Base-by-base conservation (phyloP, 495 filamentous ascomycete genomes). In the Hyaloscypha hepaticicola region DNA sequence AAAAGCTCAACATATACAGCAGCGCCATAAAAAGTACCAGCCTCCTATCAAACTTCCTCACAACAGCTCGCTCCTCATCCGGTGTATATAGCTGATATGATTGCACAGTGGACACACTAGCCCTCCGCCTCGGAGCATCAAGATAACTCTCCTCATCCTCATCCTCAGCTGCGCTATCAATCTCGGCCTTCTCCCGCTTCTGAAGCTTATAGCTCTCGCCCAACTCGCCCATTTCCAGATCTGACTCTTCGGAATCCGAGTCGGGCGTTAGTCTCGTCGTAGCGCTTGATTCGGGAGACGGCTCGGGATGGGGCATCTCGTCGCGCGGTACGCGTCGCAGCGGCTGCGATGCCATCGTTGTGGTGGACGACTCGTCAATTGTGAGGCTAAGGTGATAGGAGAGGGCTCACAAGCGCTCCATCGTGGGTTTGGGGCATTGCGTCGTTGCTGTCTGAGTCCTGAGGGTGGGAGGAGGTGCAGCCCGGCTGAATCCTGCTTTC, bases 21-120 rank as follows among this genome's bases (percentile, higher is more conserved):
- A 91, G 68, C 2, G 91, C 90, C 55, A 96, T 77, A 72, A 96
- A 96, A 5, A 90, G 73, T 21, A 96, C 91, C 64, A 97, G 78
- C 58, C 80, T 83, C 62, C 82, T 77, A 74, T 97, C 92, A 67
- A 96, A 85, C 69, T 86, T 90, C 70, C 78, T 83, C 51, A 92
- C 78, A 14, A 97, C 87, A 12, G 80, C 80, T 38, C 73, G 76
- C 72, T 96, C 93, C 71, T 96, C 91, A 34, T 91, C 86, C 0
- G 77, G 76, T 3, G 91, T 94, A 72, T 91, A 96, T 52, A 88
- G 74, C 68, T 83, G 78, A 68, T 80, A 86, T 65, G 78, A 83
- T 51, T 81, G 76, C 27, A 73, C 68, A 12, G 74, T 77, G n/a
- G 75, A 76, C 26, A 69, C 53, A 66, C 79, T 82, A 29, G 33